Percentiles rank a stretch among this genome's conserved stretches.
These are phyloP conservation scores for Aspergillus pseudoviridinutans DNA, from an alignment of 2,329 filamentous ascomycete species.

Conservation along the genomic window DNA sequence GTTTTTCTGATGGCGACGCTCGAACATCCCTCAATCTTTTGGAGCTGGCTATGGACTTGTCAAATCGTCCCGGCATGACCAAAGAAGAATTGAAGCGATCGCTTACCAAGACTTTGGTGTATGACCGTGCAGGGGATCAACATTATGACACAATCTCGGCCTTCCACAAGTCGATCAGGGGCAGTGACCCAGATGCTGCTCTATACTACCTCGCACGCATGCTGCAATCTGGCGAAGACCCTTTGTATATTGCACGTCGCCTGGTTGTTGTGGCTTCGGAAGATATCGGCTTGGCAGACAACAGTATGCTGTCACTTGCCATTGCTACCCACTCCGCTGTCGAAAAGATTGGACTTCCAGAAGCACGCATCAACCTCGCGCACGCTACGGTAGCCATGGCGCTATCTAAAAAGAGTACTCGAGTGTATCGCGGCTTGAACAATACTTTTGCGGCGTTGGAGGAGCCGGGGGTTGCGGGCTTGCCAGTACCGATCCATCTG, in stretches of 20 bases:
- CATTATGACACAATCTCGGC: constrained; percentile 98
- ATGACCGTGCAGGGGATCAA: constrained; percentile 90
- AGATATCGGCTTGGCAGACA: constrained; percentile 88
- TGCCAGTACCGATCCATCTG: constrained; percentile 83
- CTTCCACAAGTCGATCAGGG: constrained; percentile 92
- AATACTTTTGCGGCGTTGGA: constrained; percentile 74
- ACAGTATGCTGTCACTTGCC: constrained; percentile 74
- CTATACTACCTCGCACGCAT: constrained; percentile 95
- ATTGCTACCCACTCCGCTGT: constrained; percentile 82
- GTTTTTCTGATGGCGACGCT: constrained; percentile 88
- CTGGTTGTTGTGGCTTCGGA: constrained; percentile 95
- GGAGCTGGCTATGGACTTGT: constrained; percentile 79
- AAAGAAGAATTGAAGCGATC: constrained; percentile 73
- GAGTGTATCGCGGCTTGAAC: constrained; percentile 76
- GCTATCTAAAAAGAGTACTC: constrained; percentile 78
- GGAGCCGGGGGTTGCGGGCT: constrained; percentile 75
- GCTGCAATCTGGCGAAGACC: constrained; percentile 92
- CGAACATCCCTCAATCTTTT: constrained; percentile 88
- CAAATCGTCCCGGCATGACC: constrained; percentile 61
- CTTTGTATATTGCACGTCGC: constrained; percentile 83
- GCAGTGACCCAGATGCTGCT: constrained; percentile 78
- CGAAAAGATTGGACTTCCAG: constrained; percentile 92
- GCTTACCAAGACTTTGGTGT: constrained; percentile 88
- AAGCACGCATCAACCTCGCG: constrained; percentile 86
- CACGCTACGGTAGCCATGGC: constrained; percentile 81